These are phyloP conservation scores for Xylariaceae sp. DNA, from an alignment of 2,329 filamentous ascomycete genomes.

Conservation along the genomic window DNA sequence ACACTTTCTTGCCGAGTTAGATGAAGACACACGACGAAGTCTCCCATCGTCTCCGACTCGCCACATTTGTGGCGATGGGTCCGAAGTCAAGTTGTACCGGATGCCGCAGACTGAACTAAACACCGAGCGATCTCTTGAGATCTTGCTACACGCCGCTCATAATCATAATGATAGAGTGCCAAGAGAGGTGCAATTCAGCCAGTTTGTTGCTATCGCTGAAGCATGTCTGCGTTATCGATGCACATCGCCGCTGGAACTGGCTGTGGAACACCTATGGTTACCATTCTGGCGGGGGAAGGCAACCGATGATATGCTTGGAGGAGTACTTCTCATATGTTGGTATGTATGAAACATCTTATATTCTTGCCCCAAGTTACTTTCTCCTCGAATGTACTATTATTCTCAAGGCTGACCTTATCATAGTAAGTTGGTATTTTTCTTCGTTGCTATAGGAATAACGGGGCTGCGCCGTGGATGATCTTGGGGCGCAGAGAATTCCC, in stretches of 20 bases:
- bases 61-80: conserved; percentile 46
- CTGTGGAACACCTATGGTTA: conserved; percentile 59
- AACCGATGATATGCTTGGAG: conserved; percentile 55
- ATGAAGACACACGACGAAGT: conserved; percentile 34
- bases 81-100: conserved; percentile 53
- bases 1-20: conserved; percentile 39
- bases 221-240: conserved; percentile 57
- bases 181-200: conserved; percentile 52
- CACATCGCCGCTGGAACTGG: conserved; percentile 56
- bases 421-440: too few species aligned
- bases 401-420: too few species aligned
- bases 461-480: too few species aligned
- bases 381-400: too few species aligned
- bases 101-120: conserved; percentile 60
- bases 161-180: conserved; percentile 54
- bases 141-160: conserved; percentile 57
- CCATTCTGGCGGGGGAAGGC: conserved; percentile 50
- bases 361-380: too few species aligned
- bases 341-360: too few species aligned
- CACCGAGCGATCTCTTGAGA: conserved; percentile 48
- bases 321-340: conserved; percentile 58
- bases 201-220: conserved; percentile 59
- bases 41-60: conserved; percentile 43
- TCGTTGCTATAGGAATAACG: too few species aligned
- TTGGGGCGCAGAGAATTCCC: too few species aligned